Evolutionary conservation across 2,329 filamentous ascomycete genomes (phyloP).

Genomic region (Talaromyces sp.): DNA sequence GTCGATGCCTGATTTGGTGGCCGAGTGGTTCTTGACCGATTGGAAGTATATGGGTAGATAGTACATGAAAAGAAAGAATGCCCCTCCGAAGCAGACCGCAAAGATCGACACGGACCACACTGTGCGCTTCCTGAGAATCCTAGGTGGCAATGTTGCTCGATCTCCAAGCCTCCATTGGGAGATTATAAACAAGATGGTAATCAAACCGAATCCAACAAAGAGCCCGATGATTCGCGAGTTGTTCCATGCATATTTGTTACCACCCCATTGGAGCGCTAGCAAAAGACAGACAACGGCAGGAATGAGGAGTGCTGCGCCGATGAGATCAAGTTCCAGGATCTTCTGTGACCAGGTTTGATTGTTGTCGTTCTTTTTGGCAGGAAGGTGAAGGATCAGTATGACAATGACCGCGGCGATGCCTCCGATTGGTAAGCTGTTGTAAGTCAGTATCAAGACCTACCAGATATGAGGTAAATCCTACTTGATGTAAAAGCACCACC

Average conservation of each 20-base stretch:
- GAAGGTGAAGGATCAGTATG: constrained; percentile 8
- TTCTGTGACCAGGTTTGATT: background rate
- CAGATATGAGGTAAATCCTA: background rate
- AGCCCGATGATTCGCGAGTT: constrained; percentile 43
- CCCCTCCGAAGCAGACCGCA: constrained; percentile 35
- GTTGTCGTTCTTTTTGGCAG: background rate
- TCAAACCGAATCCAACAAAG: constrained; percentile 43
- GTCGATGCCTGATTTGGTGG: constrained; percentile 39
- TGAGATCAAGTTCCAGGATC: constrained; percentile 40
- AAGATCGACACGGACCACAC: constrained; percentile 34
- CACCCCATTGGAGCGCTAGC: constrained; percentile 48
- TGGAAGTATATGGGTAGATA: constrained; percentile 51
- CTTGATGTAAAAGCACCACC: constrained; percentile 53
- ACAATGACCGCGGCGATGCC: constrained; percentile 24
- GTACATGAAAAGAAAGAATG: constrained; percentile 41
- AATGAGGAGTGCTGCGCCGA: constrained; percentile 42
- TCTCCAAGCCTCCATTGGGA: constrained; percentile 40
- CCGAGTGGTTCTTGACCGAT: constrained; percentile 29
- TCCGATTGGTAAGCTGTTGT: constrained; percentile 27
- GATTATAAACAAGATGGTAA: constrained; percentile 34
- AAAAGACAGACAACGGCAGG: constrained; percentile 40
- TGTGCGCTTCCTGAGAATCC: constrained; percentile 37
- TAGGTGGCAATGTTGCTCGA: constrained; percentile 37
- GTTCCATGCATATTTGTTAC: constrained; percentile 36
- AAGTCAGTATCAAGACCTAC: background rate